phyloP scores from a whole-genome alignment of 345 rosid species.

The Camelina hispida region DNA sequence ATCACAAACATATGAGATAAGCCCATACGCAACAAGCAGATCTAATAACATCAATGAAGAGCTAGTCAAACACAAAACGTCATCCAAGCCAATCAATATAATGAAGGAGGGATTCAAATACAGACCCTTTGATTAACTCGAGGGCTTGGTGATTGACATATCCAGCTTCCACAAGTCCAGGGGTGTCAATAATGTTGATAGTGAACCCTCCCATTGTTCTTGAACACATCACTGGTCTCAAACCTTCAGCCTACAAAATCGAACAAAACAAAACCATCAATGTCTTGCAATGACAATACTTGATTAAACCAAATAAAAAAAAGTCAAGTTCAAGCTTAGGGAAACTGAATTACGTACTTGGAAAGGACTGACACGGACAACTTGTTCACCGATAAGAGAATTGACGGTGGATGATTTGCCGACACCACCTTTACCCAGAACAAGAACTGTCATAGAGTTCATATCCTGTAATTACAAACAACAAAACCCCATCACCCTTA shows the following conservation, averaged over 20 bases:
- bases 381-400: conserved; percentile 83
- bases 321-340: not conserved
- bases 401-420: conserved; percentile 89
- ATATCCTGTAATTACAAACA: conserved; percentile 54
- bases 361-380: conserved; percentile 72
- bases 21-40: not conserved
- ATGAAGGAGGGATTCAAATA: not conserved
- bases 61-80: not conserved
- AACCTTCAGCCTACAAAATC: conserved; percentile 60
- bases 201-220: conserved; percentile 74
- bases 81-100: not conserved
- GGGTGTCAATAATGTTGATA: conserved; percentile 79
- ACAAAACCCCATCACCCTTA: not conserved
- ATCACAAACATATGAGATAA: conserved; percentile 2
- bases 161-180: conserved; percentile 88
- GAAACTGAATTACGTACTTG: conserved; percentile 48
- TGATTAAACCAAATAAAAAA: not conserved
- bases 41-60: not conserved
- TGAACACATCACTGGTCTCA: conserved; percentile 80
- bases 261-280: not conserved
- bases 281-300: no score
- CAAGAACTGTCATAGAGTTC: conserved; percentile 72
- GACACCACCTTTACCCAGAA: conserved; percentile 86
- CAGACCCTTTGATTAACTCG: conserved; percentile 75
- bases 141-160: conserved; percentile 83